Base-by-base conservation (phyloP, 495 filamentous ascomycete genomes). In the Penicillium herquei region DNA sequence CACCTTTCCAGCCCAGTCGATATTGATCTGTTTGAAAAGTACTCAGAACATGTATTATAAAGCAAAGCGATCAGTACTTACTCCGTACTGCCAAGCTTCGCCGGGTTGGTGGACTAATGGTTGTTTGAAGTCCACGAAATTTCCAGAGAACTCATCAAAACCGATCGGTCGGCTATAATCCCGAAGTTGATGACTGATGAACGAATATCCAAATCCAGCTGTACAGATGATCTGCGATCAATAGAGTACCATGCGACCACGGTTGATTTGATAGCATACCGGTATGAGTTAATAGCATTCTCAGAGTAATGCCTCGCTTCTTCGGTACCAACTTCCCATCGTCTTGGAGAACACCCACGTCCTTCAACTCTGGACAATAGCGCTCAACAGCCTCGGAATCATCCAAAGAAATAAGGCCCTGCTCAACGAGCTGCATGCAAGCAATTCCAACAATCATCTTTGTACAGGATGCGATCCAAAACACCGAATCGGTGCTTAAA, bases 231-330 rank as follows among this genome's bases (percentile, higher is more conserved):
- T 44, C 41, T 7, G 12, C 8, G 26, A 21, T 21, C 7, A 4
- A n/a, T n/a, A 14, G 7, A 34, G 3, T 13, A 2, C 7, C 33
- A 14, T 26, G 13, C 7, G 14, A 32, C 9, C 1, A 26, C 21
- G 21, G 21, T 26, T 26, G 21, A 26, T 9, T 8, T 6, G 33
- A 33, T 0, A 8, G 33, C 45, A n/a, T 4, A 48, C 45, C 26
- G 14, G 83, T 86, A 70, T 87, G 85, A 17, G 60, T 74, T 31
- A 88, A 59, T 8, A 87, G 61, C 84, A 87, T 87, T 45, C 83
- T 68, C 45, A 88, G 59, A 0, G 84, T 87, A 46, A 87, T 85
- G 0, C 70, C 69, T 4, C 62, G 70, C 48, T 81, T 75, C 64
- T 83, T 84, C 16, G 78, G 72, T 18, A 75, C 75, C 30, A 82